Percentiles rank a stretch among this genome's conserved stretches.
phyloP scores from a whole-genome alignment of 441 rosid species.

The Geranium incanum region DNA sequence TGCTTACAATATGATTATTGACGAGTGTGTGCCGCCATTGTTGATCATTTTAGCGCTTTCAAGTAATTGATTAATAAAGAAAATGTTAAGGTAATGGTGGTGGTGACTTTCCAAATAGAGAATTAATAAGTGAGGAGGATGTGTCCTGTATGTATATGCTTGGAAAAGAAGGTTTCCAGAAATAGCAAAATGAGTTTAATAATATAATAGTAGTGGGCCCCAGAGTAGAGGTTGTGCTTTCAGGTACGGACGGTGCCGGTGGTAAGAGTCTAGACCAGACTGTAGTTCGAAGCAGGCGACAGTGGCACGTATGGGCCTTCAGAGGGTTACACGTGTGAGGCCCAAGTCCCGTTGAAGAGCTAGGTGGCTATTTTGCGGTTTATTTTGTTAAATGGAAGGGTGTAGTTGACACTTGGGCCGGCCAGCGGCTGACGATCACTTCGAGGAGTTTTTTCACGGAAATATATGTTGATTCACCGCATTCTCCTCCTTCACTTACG shows the following conservation, averaged over 20 bases:
- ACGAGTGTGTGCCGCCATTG: no score
- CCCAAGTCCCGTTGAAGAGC: conserved; percentile 1
- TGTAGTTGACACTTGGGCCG: background rate
- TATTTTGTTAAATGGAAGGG: background rate
- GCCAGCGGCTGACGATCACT: background rate
- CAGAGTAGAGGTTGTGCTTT: background rate
- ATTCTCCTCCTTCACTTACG: background rate
- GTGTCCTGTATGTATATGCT: background rate
- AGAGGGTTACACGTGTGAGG: conserved; percentile 18
- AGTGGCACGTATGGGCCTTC: background rate
- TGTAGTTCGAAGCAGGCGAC: background rate
- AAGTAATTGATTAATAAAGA: no score
- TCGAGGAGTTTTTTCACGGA: background rate
- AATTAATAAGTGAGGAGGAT: background rate
- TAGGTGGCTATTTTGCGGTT: background rate
- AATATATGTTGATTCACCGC: background rate
- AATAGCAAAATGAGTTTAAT: conserved; percentile 14
- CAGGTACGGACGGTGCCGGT: background rate
- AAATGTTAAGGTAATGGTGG: background rate
- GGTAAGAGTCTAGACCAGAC: background rate
- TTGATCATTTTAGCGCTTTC: no score
- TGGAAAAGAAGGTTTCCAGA: background rate
- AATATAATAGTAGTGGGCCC: background rate
- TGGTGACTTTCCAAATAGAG: background rate
- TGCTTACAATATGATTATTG: no score